Base-by-base conservation (phyloP, 2,329 filamentous ascomycete species). In the Aspergillus spinulosporus region DNA sequence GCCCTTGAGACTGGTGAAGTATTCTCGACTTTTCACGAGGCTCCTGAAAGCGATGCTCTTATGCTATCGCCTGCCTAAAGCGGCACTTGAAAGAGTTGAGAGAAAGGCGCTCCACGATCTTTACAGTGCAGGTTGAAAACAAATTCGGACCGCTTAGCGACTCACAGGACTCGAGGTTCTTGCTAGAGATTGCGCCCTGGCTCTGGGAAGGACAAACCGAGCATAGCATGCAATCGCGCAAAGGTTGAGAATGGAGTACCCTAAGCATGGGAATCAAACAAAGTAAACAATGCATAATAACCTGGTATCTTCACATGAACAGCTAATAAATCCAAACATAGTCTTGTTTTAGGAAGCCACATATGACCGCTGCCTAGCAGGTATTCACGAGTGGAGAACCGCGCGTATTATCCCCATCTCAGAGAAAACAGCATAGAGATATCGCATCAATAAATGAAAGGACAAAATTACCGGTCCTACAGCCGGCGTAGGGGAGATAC, bases 41-140 rank as follows among this genome's bases (percentile, higher is more conserved):
- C 21, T 21, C 21, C 21, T 21, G 21, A 21, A 21, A 21, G 21
- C 21, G 21, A 21, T 21, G 21, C 21, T 11, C 40, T 52, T 45
- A 28, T 11, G 44, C 21, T 21, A 21, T 21, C 21, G 21, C 21
- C 21, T 21, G 21, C 21, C 21, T 21, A 21, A 21, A 21, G 21
- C 57, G 59, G 4, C 75, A 78, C 49, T 46, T 78, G 8, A 74
- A 21, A 21, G 21, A 21, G 21, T 21, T 21, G 21, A 21, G 21
- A 21, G 21, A 21, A 21, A 21, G 21, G 21, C 21, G 21, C 43
- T 74, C 69, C 2, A 84, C 80, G 0, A 80, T 84, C 0, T 59
- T 84, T 2, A 83, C 83, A 82, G 75, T 83, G 0, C 81, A 84
- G 59, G 81, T 84, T n/a, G 78, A 84, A 65, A 84, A 84, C 42